A percentile compares a stretch with the other conserved stretches of the same genome.
phyloP scores from a whole-genome alignment of 179 eudicot species.

The Silene coronaria region DNA sequence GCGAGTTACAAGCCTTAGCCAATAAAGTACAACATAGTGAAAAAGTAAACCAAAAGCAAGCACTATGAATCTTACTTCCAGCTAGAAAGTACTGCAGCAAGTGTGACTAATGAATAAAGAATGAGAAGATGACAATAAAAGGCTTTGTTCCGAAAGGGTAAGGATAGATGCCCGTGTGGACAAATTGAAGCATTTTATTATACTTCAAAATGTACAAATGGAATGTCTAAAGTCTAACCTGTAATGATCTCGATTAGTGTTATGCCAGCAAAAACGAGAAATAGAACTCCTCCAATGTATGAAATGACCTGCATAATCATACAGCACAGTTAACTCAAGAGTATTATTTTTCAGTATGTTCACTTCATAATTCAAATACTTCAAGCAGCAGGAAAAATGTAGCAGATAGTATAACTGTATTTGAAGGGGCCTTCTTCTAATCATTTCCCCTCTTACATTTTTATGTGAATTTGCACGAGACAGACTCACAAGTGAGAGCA shows the following conservation, averaged over 20 bases:
- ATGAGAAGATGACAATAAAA: conserved; percentile 8
- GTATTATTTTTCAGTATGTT: neutral
- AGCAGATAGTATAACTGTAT: neutral
- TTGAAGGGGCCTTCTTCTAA: neutral
- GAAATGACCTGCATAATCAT: conserved; percentile 55
- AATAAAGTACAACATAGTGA: neutral
- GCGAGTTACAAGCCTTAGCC: neutral
- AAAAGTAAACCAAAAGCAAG: neutral
- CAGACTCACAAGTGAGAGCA: neutral
- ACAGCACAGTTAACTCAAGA: neutral
- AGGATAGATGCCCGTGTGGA: conserved; percentile 5
- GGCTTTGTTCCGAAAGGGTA: neutral
- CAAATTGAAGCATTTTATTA: conserved; percentile 11
- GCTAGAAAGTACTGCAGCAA: neutral
- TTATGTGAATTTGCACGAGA: neutral
- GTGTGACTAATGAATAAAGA: conserved; percentile 9
- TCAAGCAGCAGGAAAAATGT: neutral
- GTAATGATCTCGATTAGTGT: conserved; percentile 65
- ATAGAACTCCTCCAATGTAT: conserved; percentile 75
- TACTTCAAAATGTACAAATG: neutral
- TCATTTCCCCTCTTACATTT: neutral
- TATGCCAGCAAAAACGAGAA: conserved; percentile 71
- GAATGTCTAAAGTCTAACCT: conserved; percentile 32
- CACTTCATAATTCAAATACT: neutral
- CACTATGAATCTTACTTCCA: neutral